Evolutionary conservation across 805 yeast genomes (phyloP).

Genomic region (Candida michaelii): DNA sequence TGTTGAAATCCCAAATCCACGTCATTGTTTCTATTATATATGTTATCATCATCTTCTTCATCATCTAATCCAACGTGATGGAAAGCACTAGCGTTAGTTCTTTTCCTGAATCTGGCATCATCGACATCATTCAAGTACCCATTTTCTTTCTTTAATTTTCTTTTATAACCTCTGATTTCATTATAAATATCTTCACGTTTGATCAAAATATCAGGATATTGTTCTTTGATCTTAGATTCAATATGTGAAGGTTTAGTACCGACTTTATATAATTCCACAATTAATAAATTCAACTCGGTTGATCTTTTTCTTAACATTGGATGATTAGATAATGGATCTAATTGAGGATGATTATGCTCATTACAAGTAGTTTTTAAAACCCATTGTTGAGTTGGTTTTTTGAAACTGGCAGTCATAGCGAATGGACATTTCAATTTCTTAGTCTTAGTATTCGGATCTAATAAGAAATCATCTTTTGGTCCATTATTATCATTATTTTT

Average conservation of each 20-base stretch:
- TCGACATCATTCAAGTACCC: constrained; percentile 21
- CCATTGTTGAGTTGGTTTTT: constrained; percentile 52
- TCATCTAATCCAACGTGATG: constrained; percentile 22
- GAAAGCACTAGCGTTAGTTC: constrained; percentile 26
- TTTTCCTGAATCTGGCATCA: constrained; percentile 21
- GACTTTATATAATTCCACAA: constrained; percentile 50
- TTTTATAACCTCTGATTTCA: constrained; percentile 55
- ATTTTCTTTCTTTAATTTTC: constrained; percentile 45
- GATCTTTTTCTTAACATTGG: constrained; percentile 58
- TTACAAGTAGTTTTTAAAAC: constrained; percentile 52
- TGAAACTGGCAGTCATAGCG: constrained; percentile 57
- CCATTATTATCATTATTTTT: constrained; percentile 17
- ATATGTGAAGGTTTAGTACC: constrained; percentile 58
- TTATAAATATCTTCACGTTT: constrained; percentile 60
- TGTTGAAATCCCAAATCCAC: constrained; percentile 16
- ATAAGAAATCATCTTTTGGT: constrained; percentile 22
- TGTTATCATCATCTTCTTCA: constrained; percentile 19
- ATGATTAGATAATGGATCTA: constrained; percentile 54
- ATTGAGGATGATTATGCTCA: constrained; percentile 59
- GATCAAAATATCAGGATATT: constrained; percentile 52
- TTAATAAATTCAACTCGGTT: constrained; percentile 50
- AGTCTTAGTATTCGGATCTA: constrained; percentile 45
- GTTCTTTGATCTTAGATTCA: constrained; percentile 50
- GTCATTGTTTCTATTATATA: constrained; percentile 18
- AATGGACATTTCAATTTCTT: constrained; percentile 58